A percentile compares a stretch with the other conserved stretches of the same genome.
Evolutionary conservation across 495 filamentous ascomycete genomes (phyloP).

Genomic region (Neurospora discreta): DNA sequence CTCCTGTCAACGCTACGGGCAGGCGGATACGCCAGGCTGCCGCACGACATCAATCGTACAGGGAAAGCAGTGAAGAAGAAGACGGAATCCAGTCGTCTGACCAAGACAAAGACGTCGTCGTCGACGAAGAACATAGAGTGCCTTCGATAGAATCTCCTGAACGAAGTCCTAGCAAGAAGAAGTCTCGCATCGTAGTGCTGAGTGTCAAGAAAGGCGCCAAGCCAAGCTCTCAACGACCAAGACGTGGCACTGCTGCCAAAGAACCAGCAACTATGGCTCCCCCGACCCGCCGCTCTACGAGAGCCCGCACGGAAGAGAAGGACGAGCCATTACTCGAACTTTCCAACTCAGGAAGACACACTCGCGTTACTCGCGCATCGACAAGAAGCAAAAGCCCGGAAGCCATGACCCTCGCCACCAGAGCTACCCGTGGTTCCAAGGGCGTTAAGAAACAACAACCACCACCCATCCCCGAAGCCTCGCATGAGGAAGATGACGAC

Average conservation of each 20-base stretch:
- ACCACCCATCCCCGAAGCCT: constrained; percentile 47
- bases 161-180: constrained; percentile 8
- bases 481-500: constrained; percentile 26
- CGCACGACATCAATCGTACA: constrained; percentile 33
- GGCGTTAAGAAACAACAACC: constrained; percentile 47
- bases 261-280: constrained; percentile 7
- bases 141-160: neutral
- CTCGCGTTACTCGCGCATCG: constrained; percentile 38
- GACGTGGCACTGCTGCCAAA: constrained; percentile 12
- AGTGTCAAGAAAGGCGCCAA: constrained; percentile 8
- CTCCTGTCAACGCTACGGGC: constrained; percentile 56
- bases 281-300: constrained; percentile 29
- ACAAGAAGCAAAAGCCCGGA: constrained; percentile 55
- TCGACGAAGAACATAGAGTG: neutral
- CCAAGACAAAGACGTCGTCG: constrained; percentile 16
- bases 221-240: constrained; percentile 5
- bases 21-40: constrained; percentile 55
- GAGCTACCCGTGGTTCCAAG: constrained; percentile 50
- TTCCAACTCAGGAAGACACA: constrained; percentile 68
- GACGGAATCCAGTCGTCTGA: constrained; percentile 22
- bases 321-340: constrained; percentile 40
- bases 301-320: constrained; percentile 36
- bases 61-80: constrained; percentile 33
- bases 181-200: constrained; percentile 19
- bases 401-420: constrained; percentile 24